Percentiles rank a stretch among this genome's conserved stretches.
Evolutionary conservation across 2,329 filamentous ascomycete genomes (phyloP).

Genomic region (Peltaster fructicola): DNA sequence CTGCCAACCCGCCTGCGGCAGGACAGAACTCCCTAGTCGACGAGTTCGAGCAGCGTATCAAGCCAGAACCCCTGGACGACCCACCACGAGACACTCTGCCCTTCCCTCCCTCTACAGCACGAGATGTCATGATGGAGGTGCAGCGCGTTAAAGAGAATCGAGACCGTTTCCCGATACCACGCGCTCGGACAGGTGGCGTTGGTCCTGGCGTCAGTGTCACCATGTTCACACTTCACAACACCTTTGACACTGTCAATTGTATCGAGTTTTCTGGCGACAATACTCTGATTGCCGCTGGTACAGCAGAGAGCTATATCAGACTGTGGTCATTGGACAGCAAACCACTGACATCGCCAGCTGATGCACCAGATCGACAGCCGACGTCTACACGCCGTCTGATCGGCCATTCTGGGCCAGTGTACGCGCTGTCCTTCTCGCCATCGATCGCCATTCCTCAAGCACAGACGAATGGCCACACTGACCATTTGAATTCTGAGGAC

Average conservation of each 20-base stretch:
- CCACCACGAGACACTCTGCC: conserved; percentile 67
- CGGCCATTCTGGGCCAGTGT: conserved; percentile 80
- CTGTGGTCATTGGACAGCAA: conserved; percentile 84
- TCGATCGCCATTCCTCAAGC: conserved; percentile 30
- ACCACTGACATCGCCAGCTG: conserved; percentile 51
- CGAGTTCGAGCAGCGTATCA: conserved; percentile 73
- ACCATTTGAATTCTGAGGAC: conserved; percentile 27
- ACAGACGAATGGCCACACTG: conserved; percentile 20
- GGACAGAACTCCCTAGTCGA: conserved; percentile 64
- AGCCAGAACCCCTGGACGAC: conserved; percentile 77
- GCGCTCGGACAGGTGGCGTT: conserved; percentile 63
- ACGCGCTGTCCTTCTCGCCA: conserved; percentile 76
- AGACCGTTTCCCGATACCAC: conserved; percentile 78
- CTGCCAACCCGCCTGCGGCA: conserved; percentile 50
- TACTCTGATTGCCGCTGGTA: conserved; percentile 71
- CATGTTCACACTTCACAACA: conserved; percentile 99
- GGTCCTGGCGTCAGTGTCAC: conserved; percentile 73
- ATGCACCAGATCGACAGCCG: conserved; percentile 38
- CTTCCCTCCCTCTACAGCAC: conserved; percentile 68
- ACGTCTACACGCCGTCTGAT: conserved; percentile 60
- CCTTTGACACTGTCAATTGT: conserved; percentile 75
- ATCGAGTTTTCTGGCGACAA: conserved; percentile 91
- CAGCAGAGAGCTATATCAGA: conserved; percentile 85
- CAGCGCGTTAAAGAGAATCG: conserved; percentile 85
- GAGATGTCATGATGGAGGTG: conserved; percentile 87